Base-by-base conservation (phyloP, 1,284 basidiomycete genomes). In the Puccinia polysora region DNA sequence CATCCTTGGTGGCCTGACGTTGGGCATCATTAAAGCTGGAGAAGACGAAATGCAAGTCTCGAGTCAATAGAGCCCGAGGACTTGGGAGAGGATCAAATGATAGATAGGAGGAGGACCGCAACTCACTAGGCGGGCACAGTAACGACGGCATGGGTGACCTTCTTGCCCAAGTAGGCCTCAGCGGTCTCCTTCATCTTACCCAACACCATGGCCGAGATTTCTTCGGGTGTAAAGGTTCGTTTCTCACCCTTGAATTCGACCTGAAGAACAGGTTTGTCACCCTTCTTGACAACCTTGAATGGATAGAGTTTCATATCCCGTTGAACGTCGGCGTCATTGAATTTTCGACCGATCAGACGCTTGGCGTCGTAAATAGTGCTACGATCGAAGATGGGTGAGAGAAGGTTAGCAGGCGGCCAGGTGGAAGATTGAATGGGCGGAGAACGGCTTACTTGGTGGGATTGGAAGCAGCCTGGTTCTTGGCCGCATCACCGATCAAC, bases 111-210 rank as follows among this genome's bases (percentile, higher is more conserved):
- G n/a, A n/a, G n/a, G n/a, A n/a, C n/a, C 12, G 34, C n/a, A 23
- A 52, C 70, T 18, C 12, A 65, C 79, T 83, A 97, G 68, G 95
- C 95, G 72, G 95, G 95, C 78, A 97, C 94, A 50, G 95, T 97
- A 80, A 98, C 91, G 73, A 97, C 94, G 74, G 95, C 92, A 82
- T 98, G 91, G 68, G 91, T 94, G 81, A 98, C 95, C 81, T 92
- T 90, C 81, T 93, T 86, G 76, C 93, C 94, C 73, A 98, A 88
- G 83, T 97, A 97, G 25, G 93, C 91, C 85, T 97, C 95, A 75
- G 95, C 95, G 55, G 91, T 97, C 84, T 97, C 95, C 87, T 97
- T 97, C 94, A 98, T 97, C 86, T 97, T 97, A 74, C 81, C 84
- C 74, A 97, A 83, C 78, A 98, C 86, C 95, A 97, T 98, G 73